Evolutionary conservation across 805 yeast genomes (phyloP).

Genomic region (Zygosaccharomyces siamensis): DNA sequence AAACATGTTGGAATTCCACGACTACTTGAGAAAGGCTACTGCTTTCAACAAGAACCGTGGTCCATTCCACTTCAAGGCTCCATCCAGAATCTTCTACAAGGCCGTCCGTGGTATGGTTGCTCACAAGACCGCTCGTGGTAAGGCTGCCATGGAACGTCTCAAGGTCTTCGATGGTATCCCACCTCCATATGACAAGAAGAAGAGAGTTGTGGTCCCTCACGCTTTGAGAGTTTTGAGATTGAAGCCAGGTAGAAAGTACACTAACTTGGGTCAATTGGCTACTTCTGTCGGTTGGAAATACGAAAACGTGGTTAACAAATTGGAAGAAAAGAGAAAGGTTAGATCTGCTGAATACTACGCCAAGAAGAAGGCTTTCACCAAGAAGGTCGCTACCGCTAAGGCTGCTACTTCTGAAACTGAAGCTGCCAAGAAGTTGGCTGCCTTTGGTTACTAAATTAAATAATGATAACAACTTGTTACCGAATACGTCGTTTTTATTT

Average conservation of each 20-base stretch:
- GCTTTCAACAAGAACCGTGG: constrained; percentile 98
- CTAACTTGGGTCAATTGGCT: constrained; percentile 95
- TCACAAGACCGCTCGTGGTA: constrained; percentile 99
- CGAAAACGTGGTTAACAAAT: constrained; percentile 94
- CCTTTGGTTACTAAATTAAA: constrained; percentile 86
- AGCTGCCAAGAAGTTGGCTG: constrained; percentile 88
- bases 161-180: constrained; percentile 99
- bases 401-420: constrained; percentile 85
- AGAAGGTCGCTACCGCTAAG: constrained; percentile 85
- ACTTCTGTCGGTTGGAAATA: constrained; percentile 99
- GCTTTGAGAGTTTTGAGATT: constrained; percentile 98
- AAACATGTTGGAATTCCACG: constrained; percentile 99
- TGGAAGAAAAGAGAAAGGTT: constrained; percentile 99
- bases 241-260: constrained; percentile 99
- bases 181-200: constrained; percentile 99
- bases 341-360: constrained; percentile 98
- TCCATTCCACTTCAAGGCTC: constrained; percentile 99
- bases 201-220: constrained; percentile 99
- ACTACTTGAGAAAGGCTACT: constrained; percentile 98
- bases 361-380: constrained; percentile 93
- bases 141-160: constrained; percentile 98
- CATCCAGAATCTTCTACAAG: constrained; percentile 99
- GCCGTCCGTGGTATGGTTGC: constrained; percentile 99
- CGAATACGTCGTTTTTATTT: constrained; percentile 17
- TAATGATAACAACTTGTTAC: constrained; percentile 19